phyloP scores from a whole-genome alignment of 768 basidiomycete genomes.

The Macrolepiota dolichaula region DNA sequence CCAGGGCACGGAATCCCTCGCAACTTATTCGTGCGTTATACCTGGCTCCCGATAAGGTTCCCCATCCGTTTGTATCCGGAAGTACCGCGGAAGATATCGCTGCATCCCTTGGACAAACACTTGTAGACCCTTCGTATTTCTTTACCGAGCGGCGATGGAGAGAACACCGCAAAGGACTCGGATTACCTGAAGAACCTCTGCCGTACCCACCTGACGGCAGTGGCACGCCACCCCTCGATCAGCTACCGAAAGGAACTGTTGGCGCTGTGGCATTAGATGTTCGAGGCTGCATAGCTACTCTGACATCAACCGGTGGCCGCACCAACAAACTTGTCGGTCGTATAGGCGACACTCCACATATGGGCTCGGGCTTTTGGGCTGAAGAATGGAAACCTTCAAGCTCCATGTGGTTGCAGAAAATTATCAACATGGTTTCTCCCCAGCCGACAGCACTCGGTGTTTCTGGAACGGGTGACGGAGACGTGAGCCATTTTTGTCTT shows the following conservation, averaged over 20 bases:
- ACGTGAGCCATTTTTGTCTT: slow-evolving; percentile 41
- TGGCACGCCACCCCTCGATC: slow-evolving; percentile 38
- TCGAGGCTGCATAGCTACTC: slow-evolving; percentile 65
- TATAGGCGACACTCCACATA: slow-evolving; percentile 78
- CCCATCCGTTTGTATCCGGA: slow-evolving; percentile 73
- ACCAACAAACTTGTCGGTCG: slow-evolving; percentile 85
- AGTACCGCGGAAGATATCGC: slow-evolving; percentile 59
- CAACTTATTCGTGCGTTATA: slow-evolving; percentile 69
- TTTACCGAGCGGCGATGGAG: slow-evolving; percentile 73
- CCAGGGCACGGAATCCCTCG: slow-evolving; percentile 69
- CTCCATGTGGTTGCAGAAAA: slow-evolving; percentile 1
- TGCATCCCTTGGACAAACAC: slow-evolving; percentile 45
- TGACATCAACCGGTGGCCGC: slow-evolving; percentile 79
- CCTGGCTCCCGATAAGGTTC: slow-evolving; percentile 55
- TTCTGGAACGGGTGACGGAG: slow-evolving; percentile 85
- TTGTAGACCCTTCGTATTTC: slow-evolving; percentile 76
- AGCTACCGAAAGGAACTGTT: slow-evolving; percentile 74
- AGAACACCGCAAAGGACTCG: slow-evolving; percentile 72
- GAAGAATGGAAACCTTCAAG: slow-evolving; percentile 57
- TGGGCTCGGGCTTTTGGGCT: slow-evolving; percentile 83
- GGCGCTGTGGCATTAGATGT: slow-evolving; percentile 81
- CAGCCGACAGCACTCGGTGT: slow-evolving; percentile 54
- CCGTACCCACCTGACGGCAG: slow-evolving; percentile 28
- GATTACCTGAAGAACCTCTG: slow-evolving; percentile 64
- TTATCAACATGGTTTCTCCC: slow-evolving; percentile 4